Evolutionary conservation across 345 rosid species (phyloP), one percentile per base, ranked within the genome.

Genomic region (Conringia planisiliqua): DNA sequence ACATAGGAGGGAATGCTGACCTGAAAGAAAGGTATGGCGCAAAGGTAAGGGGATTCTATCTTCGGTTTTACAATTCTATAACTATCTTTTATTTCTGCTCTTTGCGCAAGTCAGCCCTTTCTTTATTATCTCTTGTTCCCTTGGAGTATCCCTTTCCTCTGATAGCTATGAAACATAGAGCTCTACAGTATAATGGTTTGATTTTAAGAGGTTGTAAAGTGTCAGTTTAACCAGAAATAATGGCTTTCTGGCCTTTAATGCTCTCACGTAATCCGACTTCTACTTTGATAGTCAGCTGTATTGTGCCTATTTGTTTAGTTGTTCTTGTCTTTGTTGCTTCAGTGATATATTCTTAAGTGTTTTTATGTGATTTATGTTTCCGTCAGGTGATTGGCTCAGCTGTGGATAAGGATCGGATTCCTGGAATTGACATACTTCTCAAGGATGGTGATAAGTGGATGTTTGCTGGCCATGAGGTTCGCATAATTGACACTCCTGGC

Each of bases 1-100:
- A 92, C 72, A 80, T 97, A 0, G 95, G 95, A 29, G 99, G 99
- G 63, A 96, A 96, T 77, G 71, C 81, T 62, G 98, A 90, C 73
- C 80, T 96, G 85, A 96, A 96, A 88, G 97, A 88, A 77, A 92
- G 86, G 85, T 96, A 87, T 13, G 99, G 99, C 65, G 98, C 99
- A 30, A 92, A 96, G 99, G 98, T 96, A 92, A 66, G 90, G 57
- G 42, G 62, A 68, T 42, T 33, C 63, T 75, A 16, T 46, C 48
- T 44, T 46, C 0, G 0, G 44, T 10, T 2, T 42, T 29, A 0
- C 27, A 66, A 18, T 14, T 72, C 22, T 39, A 3, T 72, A 62
- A 11, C 0, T 39, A 27, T 59, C 5, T 42, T 32, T 44, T 66
- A 14, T 14, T 59, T 68, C 16, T 67, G 39, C 33, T 30, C 62